Conservation (phyloP, 176 grass and related monocot species). For the Carex parvula region DNA sequence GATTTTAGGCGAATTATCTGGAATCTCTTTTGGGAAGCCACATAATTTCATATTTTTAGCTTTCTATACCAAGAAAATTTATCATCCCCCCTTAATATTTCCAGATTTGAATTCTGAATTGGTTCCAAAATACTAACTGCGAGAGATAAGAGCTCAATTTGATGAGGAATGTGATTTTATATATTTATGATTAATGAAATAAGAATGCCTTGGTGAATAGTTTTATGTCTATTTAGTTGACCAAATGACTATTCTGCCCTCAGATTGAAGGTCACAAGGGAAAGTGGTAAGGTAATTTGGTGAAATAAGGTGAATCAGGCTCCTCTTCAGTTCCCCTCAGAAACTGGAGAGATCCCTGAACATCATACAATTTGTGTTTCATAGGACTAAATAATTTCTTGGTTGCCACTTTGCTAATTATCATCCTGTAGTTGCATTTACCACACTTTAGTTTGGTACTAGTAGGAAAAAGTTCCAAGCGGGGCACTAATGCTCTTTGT, state of each 20-base stretch:
- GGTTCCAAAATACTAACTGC: background rate
- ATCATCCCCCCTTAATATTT: background rate
- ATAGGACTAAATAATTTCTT: no score
- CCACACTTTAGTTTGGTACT: background rate
- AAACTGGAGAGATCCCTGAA: background rate
- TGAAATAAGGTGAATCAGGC: background rate
- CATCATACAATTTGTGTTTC: background rate
- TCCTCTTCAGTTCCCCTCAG: background rate
- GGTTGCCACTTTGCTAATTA: background rate
- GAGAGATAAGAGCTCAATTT: background rate
- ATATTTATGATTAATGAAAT: background rate
- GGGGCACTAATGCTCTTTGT: background rate
- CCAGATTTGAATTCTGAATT: conserved; percentile 7
- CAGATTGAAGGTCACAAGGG: background rate
- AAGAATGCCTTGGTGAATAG: background rate
- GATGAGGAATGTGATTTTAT: background rate
- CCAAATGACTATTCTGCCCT: background rate
- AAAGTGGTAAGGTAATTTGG: background rate
- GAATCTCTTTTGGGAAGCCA: background rate
- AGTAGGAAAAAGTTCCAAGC: background rate
- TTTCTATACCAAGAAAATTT: background rate
- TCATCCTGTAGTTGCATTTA: background rate
- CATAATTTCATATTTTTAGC: background rate
- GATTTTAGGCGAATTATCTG: background rate
- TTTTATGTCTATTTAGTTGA: background rate